Conservation (phyloP, 225 moss, liverwort and hornwort species). For the Antitrichia curtipendula region DNA sequence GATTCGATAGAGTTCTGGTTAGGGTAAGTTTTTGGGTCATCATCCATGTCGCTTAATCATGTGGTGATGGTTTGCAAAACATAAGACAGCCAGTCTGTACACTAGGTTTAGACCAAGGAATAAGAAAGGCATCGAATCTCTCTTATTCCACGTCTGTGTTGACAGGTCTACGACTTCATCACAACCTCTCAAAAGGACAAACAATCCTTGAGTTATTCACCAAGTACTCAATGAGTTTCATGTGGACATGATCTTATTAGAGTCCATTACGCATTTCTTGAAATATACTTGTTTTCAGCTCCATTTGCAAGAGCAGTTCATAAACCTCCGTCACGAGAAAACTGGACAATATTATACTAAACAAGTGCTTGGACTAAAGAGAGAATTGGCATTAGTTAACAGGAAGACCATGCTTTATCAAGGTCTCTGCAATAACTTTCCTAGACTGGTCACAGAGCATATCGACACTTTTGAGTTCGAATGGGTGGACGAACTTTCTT, state of each 20-base stretch:
- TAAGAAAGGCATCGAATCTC: neutral
- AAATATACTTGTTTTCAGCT: neutral
- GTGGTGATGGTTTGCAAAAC: neutral
- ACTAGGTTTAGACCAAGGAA: neutral
- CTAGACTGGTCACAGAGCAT: neutral
- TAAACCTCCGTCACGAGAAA: neutral
- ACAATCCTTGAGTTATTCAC: neutral
- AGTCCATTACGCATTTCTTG: neutral
- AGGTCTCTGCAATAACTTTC: neutral
- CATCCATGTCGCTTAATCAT: neutral
- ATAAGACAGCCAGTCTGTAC: neutral
- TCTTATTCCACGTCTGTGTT: neutral
- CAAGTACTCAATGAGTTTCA: neutral
- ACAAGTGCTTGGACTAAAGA: neutral
- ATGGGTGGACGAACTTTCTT: neutral
- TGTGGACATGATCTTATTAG: too few relatives aligned
- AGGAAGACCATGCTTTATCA: neutral
- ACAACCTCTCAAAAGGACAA: neutral
- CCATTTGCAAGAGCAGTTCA: neutral
- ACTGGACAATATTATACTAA: neutral
- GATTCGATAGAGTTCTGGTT: neutral
- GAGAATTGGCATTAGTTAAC: neutral
- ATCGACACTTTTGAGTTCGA: neutral
- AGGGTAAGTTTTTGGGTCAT: neutral
- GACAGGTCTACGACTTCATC: neutral